Conservation (phyloP, 345 rosid species). For the Citrus glauca region DNA sequence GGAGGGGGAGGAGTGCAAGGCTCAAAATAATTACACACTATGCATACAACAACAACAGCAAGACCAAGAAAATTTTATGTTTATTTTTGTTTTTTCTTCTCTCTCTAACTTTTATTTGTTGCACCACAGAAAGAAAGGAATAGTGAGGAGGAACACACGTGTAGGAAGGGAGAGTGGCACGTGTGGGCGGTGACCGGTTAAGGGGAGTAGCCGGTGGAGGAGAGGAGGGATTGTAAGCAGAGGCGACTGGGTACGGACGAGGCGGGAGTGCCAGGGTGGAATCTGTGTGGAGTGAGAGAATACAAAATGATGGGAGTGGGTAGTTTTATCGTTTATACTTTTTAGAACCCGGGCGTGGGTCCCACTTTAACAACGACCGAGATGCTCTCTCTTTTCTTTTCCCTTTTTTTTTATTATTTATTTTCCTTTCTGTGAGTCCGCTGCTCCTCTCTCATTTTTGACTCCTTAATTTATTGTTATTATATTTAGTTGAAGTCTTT, state of each 20-base stretch:
- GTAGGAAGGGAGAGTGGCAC: slow-evolving; percentile 24
- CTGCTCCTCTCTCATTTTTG: neutral
- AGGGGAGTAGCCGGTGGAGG: slow-evolving; percentile 40
- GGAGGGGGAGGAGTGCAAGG: neutral
- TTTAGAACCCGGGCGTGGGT: slow-evolving; percentile 19
- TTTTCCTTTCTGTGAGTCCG: neutral
- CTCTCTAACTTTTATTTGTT: slow-evolving; percentile 56
- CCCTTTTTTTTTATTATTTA: neutral
- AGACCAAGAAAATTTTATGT: neutral
- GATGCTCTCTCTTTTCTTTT: slow-evolving; percentile 4
- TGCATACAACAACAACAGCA: neutral
- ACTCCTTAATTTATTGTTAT: neutral
- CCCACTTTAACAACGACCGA: slow-evolving; percentile 25
- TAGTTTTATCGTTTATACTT: slow-evolving; percentile 35
- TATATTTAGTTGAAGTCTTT: neutral
- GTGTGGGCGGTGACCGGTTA: slow-evolving; percentile 46
- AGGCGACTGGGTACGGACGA: slow-evolving; percentile 32
- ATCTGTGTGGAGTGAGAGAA: slow-evolving; percentile 9
- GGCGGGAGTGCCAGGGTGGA: slow-evolving; percentile 45
- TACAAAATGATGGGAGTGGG: slow-evolving; percentile 44
- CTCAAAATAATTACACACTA: neutral
- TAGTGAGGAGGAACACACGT: slow-evolving; percentile 19
- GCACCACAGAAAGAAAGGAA: slow-evolving; percentile 58
- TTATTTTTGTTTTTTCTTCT: slow-evolving; percentile 15
- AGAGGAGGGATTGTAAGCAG: slow-evolving; percentile 13